Evolutionary conservation across 1,284 basidiomycete species (phyloP).

Genomic region (Rhodotorula sp.): DNA sequence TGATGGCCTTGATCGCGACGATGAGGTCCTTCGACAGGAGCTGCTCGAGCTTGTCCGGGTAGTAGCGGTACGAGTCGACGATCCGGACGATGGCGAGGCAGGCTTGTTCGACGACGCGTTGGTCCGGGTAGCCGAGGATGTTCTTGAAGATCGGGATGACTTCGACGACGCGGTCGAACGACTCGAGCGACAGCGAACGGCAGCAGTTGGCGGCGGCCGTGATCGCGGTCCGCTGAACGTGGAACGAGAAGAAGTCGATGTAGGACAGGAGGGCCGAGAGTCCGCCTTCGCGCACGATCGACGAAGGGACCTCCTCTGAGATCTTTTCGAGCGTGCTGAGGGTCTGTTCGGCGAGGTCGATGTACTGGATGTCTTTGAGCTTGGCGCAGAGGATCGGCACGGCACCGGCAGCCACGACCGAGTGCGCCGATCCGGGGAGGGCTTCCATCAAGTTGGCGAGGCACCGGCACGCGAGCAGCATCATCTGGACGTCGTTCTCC

Average conservation of each 20-base stretch:
- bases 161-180: slow-evolving; percentile 79
- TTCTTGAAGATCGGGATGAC: slow-evolving; percentile 90
- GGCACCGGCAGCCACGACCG: slow-evolving; percentile 89
- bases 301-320: slow-evolving; percentile 88
- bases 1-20: slow-evolving; percentile 74
- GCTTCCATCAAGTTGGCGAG: slow-evolving; percentile 96
- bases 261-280: slow-evolving; percentile 85
- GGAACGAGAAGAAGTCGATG: slow-evolving; percentile 94
- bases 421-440: slow-evolving; percentile 86
- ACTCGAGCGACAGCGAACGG: slow-evolving; percentile 78
- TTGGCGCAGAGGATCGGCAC: slow-evolving; percentile 94
- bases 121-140: slow-evolving; percentile 83
- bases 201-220: slow-evolving; percentile 95
- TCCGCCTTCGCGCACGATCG: slow-evolving; percentile 90
- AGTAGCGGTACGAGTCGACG: slow-evolving; percentile 82
- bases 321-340: slow-evolving; percentile 95
- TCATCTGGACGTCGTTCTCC: slow-evolving; percentile 55
- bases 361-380: slow-evolving; percentile 89
- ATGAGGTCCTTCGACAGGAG: slow-evolving; percentile 81
- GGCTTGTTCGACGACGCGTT: slow-evolving; percentile 88
- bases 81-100: slow-evolving; percentile 88
- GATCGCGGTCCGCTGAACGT: slow-evolving; percentile 91
- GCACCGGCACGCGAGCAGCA: slow-evolving; percentile 85
- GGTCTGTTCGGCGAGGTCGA: slow-evolving; percentile 93
- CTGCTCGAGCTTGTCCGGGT: slow-evolving; percentile 73